Conservation (phyloP, 2,329 filamentous ascomycete species). For the Pseudocercospora crystallina region DNA sequence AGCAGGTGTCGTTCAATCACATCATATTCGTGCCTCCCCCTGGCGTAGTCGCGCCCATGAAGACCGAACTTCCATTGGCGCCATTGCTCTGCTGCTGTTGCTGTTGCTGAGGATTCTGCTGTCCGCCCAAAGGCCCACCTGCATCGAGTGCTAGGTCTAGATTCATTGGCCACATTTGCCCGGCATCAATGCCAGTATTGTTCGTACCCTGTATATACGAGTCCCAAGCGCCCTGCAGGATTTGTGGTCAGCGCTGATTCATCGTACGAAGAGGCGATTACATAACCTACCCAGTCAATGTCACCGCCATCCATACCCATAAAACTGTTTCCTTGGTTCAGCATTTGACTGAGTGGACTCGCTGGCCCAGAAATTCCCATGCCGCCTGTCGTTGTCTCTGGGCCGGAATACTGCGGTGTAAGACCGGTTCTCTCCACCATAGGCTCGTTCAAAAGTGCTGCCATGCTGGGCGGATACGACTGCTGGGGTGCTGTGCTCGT, state of each 20-base stretch:
- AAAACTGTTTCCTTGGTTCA: conserved; percentile 42
- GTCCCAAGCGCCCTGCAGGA: conserved; percentile 64
- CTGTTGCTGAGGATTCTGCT: conserved; percentile 23
- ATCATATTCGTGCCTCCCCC: conserved; percentile 12
- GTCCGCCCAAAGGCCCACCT: conserved; percentile 25
- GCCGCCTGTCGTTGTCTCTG: conserved; percentile 31
- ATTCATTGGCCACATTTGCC: conserved; percentile 48
- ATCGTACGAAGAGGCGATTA: neutral
- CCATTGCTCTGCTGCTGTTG: conserved; percentile 19
- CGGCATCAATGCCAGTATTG: conserved; percentile 37
- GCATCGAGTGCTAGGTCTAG: conserved; percentile 31
- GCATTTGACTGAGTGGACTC: conserved; percentile 37
- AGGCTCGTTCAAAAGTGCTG: conserved; percentile 36
- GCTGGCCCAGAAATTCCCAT: conserved; percentile 32
- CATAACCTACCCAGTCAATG: conserved; percentile 55
- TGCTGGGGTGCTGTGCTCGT: conserved; percentile 18
- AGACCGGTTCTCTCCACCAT: conserved; percentile 32
- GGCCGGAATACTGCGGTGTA: conserved; percentile 37
- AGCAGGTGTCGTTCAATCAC: conserved; percentile 3
- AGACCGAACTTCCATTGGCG: conserved; percentile 6
- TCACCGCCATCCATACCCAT: conserved; percentile 53
- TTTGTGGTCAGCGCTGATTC: conserved; percentile 11
- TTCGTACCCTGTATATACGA: conserved; percentile 64
- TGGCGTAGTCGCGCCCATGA: conserved; percentile 5
- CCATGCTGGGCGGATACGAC: conserved; percentile 35